Evolutionary conservation across 306 rosid genomes (phyloP).

Genomic region (Ammopiptanthus mongolicus): DNA sequence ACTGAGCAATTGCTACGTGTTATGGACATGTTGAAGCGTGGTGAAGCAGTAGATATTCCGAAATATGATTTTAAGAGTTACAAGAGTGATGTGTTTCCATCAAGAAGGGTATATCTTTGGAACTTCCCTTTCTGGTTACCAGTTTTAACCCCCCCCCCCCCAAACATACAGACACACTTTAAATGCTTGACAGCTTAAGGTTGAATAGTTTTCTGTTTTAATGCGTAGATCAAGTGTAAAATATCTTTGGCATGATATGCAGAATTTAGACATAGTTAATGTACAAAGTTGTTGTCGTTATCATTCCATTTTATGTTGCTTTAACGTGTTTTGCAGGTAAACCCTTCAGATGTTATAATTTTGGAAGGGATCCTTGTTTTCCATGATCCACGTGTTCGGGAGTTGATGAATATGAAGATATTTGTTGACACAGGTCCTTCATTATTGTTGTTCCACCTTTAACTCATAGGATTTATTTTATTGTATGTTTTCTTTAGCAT

Average conservation of each 20-base stretch:
- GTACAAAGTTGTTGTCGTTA: background rate
- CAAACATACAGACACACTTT: background rate
- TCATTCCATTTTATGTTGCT: background rate
- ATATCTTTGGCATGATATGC: constrained; percentile 7
- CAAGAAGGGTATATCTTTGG: constrained; percentile 76
- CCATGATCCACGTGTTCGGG: constrained; percentile 94
- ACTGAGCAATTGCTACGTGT: constrained; percentile 64
- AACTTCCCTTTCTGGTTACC: background rate
- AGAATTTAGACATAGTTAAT: background rate
- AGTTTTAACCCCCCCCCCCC: background rate
- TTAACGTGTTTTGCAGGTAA: constrained; percentile 53
- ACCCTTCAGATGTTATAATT: constrained; percentile 95
- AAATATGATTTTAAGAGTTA: constrained; percentile 90
- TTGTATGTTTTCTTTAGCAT: background rate
- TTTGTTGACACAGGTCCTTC: constrained; percentile 99
- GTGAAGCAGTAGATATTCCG: constrained; percentile 90
- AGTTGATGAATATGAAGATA: constrained; percentile 97
- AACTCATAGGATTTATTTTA: background rate
- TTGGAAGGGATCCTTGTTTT: constrained; percentile 97
- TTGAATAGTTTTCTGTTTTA: background rate
- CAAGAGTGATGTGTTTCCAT: constrained; percentile 54
- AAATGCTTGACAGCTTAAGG: background rate
- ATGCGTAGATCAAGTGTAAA: background rate
- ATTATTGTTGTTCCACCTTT: constrained; percentile 16
- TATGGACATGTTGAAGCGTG: constrained; percentile 85